These are phyloP conservation scores for Penicillium sp. DNA, from an alignment of 2,329 filamentous ascomycete genomes.

Conservation along the genomic window DNA sequence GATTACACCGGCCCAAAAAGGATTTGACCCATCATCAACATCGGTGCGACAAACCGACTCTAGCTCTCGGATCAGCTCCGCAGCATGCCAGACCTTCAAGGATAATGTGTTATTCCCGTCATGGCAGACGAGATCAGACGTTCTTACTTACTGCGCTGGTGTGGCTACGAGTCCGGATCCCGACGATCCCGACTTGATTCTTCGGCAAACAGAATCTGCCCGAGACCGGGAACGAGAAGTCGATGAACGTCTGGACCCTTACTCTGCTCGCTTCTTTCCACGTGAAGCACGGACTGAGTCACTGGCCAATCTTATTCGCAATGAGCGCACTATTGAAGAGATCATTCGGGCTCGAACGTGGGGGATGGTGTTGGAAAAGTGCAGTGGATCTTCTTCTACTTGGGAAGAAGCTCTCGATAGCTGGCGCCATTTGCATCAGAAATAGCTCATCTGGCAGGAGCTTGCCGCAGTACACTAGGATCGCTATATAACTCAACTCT, in stretches of 20 bases:
- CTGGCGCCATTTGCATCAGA: slow-evolving; percentile 53
- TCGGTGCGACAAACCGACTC: slow-evolving; percentile 58
- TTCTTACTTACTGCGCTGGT: slow-evolving; percentile 82
- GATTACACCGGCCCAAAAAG: slow-evolving; percentile 65
- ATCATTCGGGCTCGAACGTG: slow-evolving; percentile 79
- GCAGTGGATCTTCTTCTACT: slow-evolving; percentile 56
- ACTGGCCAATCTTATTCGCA: slow-evolving; percentile 67
- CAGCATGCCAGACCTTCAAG: slow-evolving; percentile 70
- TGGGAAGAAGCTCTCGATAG: slow-evolving; percentile 65
- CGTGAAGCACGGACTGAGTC: slow-evolving; percentile 74
- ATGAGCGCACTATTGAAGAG: slow-evolving; percentile 71
- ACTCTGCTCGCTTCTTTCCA: slow-evolving; percentile 76
- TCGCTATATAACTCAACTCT: slow-evolving; percentile 4
- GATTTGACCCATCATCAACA: slow-evolving; percentile 80
- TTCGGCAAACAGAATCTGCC: slow-evolving; percentile 68
- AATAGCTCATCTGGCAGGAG: slow-evolving; percentile 3
- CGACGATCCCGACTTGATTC: slow-evolving; percentile 72
- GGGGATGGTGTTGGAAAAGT: slow-evolving; percentile 73
- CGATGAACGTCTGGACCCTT: slow-evolving; percentile 88
- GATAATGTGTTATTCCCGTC: slow-evolving; percentile 77
- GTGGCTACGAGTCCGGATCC: slow-evolving; percentile 87
- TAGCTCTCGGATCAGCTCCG: slow-evolving; percentile 54
- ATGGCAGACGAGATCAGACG: slow-evolving; percentile 79
- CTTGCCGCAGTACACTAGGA: not conserved
- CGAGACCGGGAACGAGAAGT: slow-evolving; percentile 71